These are phyloP conservation scores for Colletotrichum lupini DNA, from an alignment of 2,329 filamentous ascomycete species.

Conservation along the genomic window DNA sequence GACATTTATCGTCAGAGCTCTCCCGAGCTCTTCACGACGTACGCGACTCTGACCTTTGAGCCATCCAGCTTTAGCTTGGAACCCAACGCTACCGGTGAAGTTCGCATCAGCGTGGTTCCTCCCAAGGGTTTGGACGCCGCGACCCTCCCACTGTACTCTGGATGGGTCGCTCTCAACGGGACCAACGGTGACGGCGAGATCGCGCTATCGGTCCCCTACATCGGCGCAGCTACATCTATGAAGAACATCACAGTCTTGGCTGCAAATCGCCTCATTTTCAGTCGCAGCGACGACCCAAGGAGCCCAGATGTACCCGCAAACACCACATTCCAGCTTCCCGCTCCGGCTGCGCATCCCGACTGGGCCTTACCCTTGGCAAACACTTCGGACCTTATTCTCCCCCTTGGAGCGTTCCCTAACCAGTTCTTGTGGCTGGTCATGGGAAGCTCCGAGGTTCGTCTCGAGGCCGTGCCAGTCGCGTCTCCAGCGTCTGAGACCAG, in stretches of 20 bases:
- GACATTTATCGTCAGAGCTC: conserved; percentile 60
- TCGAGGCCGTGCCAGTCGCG: conserved; percentile 24
- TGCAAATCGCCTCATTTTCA: neutral
- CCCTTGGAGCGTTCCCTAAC: conserved; percentile 14
- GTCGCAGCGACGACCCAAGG: conserved; percentile 19
- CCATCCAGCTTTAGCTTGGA: conserved; percentile 12
- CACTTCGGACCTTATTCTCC: neutral
- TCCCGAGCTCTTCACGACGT: conserved; percentile 39
- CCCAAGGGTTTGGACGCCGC: conserved; percentile 47
- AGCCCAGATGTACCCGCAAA: conserved; percentile 5
- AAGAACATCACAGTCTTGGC: conserved; percentile 26
- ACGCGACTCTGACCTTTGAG: conserved; percentile 41
- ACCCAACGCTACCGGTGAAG: conserved; percentile 50
- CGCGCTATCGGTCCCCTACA: conserved; percentile 22
- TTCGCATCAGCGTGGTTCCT: conserved; percentile 56
- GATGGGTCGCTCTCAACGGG: conserved; percentile 54
- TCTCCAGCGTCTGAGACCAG: neutral
- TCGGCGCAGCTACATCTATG: conserved; percentile 28
- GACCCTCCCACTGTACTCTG: conserved; percentile 54
- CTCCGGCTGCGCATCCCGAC: conserved; percentile 3
- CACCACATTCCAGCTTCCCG: conserved; percentile 26
- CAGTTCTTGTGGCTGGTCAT: conserved; percentile 33
- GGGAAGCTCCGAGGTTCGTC: conserved; percentile 32
- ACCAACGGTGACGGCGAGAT: conserved; percentile 45
- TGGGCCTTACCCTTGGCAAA: conserved; percentile 12